These are phyloP conservation scores for Teratosphaeria zuluensis DNA, from an alignment of 2,329 filamentous ascomycete genomes.

Conservation along the genomic window DNA sequence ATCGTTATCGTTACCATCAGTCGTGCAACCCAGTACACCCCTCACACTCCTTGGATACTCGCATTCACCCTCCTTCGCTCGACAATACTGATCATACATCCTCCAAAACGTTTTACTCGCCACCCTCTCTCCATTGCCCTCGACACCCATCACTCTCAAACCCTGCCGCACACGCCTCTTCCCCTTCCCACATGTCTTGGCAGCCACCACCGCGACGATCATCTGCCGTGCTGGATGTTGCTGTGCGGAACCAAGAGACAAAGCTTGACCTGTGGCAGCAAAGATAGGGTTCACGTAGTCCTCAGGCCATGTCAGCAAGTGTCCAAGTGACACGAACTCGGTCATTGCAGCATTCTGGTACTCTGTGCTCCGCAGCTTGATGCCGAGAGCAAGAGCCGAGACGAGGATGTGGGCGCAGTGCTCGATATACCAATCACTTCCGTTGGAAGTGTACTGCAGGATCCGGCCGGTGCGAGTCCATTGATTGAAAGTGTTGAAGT, in stretches of 20 bases:
- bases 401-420: conserved; percentile 1
- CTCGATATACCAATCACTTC: conserved; percentile 3
- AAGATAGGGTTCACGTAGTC: conserved; percentile 8
- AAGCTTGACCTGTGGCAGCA: conserved; percentile 1
- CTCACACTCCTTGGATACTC: neutral
- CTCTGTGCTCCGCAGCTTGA: neutral
- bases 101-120: conserved; percentile 5
- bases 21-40: neutral
- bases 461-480: conserved; percentile 9
- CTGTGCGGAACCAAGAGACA: neutral
- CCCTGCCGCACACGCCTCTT: conserved; percentile 5
- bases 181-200: conserved; percentile 4
- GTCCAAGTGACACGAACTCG: conserved; percentile 1
- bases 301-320: conserved; percentile 4
- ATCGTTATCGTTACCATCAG: neutral
- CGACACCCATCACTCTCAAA: neutral
- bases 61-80: neutral
- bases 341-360: conserved; percentile 3
- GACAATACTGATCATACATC: conserved; percentile 5
- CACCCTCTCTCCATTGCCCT: conserved; percentile 3
- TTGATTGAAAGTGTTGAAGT: conserved; percentile 5
- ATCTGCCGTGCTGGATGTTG: conserved; percentile 3
- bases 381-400: conserved; percentile 3
- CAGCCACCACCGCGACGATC: conserved; percentile 5
- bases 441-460: conserved; percentile 3